Evolutionary conservation across 345 rosid species (phyloP).

Genomic region (Carallia brachiata): DNA sequence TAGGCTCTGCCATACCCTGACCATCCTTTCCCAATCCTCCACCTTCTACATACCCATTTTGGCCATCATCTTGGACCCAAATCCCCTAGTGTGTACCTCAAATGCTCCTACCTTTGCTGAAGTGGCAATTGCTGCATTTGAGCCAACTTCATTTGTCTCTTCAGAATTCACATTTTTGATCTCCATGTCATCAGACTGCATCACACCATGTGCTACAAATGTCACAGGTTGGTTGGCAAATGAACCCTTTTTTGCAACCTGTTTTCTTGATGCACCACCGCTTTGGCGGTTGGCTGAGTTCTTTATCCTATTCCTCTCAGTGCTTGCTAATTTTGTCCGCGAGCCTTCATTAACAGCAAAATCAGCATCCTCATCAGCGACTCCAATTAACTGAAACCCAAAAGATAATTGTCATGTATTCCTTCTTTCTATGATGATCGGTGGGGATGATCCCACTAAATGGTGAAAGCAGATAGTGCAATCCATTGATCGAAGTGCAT

Average conservation of each 20-base stretch:
- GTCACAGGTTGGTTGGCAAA: constrained; percentile 74
- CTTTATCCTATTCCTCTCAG: constrained; percentile 35
- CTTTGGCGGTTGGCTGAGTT: constrained; percentile 14
- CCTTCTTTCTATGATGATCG: not conserved
- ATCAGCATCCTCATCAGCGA: constrained; percentile 55
- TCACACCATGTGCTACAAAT: constrained; percentile 67
- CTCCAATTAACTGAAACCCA: constrained; percentile 67
- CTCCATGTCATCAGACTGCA: constrained; percentile 52
- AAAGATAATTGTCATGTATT: not conserved
- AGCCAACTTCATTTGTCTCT: constrained; percentile 31
- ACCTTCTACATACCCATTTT: constrained; percentile 91
- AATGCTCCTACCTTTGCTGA: constrained; percentile 59
- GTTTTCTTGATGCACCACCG: constrained; percentile 15
- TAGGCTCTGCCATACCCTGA: constrained; percentile 72
- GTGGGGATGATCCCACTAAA: constrained; percentile 4
- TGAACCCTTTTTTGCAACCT: constrained; percentile 39
- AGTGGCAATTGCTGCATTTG: constrained; percentile 27
- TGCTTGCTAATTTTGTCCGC: constrained; percentile 33
- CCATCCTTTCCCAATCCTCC: constrained; percentile 83
- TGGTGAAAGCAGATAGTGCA: not conserved
- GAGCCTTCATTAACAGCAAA: constrained; percentile 48
- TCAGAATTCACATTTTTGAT: constrained; percentile 20
- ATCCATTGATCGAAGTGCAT: not conserved
- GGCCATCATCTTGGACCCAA: constrained; percentile 94
- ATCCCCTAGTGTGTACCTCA: constrained; percentile 85